Conservation (phyloP, 75 land plant species). For the Selaginella moellendorffii region DNA sequence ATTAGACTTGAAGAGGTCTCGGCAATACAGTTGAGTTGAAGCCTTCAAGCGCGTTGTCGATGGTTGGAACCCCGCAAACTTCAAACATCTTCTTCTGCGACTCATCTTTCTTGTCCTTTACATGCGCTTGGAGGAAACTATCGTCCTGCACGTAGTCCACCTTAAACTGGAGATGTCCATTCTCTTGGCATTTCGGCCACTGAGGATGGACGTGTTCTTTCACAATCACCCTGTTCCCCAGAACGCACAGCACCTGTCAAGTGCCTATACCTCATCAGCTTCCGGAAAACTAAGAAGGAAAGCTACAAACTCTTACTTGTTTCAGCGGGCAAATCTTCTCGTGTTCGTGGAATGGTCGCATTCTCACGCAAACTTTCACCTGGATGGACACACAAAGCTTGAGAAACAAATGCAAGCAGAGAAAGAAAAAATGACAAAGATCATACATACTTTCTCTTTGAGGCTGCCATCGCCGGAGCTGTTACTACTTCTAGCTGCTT, state of each 20-base stretch:
- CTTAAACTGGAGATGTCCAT: slow-evolving; percentile 13
- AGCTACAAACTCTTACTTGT: slow-evolving; percentile 1
- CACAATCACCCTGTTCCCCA: slow-evolving; percentile 21
- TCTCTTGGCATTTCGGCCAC: slow-evolving; percentile 10
- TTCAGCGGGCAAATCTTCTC: slow-evolving; percentile 4
- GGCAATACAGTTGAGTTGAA: slow-evolving; percentile 17
- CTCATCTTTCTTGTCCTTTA: slow-evolving; percentile 17
- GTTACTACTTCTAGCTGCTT: not conserved
- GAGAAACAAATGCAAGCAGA: not conserved
- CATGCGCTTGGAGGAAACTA: slow-evolving; percentile 14
- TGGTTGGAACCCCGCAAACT: slow-evolving; percentile 14
- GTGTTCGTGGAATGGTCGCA: slow-evolving; percentile 10
- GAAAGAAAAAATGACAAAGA: not conserved
- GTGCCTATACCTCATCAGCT: not conserved
- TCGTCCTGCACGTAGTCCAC: slow-evolving; percentile 25
- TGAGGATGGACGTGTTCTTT: slow-evolving; percentile 18
- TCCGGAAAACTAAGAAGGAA: not conserved
- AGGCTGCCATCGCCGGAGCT: not conserved
- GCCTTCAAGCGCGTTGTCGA: slow-evolving; percentile 22
- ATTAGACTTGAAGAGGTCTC: not conserved
- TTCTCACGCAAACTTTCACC: slow-evolving; percentile 6
- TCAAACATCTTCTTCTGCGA: slow-evolving; percentile 19
- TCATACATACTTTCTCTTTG: not conserved
- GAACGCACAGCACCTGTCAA: slow-evolving; percentile 18
- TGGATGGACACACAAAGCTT: not conserved